Evolutionary conservation across 2,329 filamentous ascomycete species (phyloP), one percentile per base, ranked within the genome.

Genomic region (Fusarium globosum): DNA sequence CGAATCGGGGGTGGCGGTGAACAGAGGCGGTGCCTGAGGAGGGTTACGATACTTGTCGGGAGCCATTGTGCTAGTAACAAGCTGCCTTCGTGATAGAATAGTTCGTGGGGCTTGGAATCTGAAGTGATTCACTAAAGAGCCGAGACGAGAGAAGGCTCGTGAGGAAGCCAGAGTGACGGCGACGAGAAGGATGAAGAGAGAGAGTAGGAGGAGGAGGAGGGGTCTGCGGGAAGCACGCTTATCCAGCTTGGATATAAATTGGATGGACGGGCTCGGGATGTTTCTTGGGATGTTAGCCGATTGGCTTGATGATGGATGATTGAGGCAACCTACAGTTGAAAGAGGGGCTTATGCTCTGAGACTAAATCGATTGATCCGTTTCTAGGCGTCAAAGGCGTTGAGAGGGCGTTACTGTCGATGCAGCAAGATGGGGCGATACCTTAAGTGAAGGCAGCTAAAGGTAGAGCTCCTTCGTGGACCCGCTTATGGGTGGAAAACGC

Each of bases 21-120:
- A 96, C 80, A 91, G 87, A 61, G 93, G 93, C 65, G 94, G 93
- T 45, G 91, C 86, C 85, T 96, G 93, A 6, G 94, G 93, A 72
- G 93, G 93, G 80, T 88, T 92, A 81, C 88, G 88, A 83, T 93
- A 94, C 82, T 90, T 89, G 74, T 87, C 83, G 68, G 89, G 87
- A 74, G 89, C 90, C 91, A 94, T 93, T 79, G 82, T 88, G 81
- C 83, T 87, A 74, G 87, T 91, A 73, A 80, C 82, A 76, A 83
- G 80, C 68, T 80, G 79, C 73, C 79, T 83, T 78, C 79, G 62
- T 67, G 71, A 63, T 66, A 76, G 63, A 65, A 76, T 66, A 75
- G 78, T 68, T 81, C 76, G 63, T 74, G 63, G 66, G 77, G 77
- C 63, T 74, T 81, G 76, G 79, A 83, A 79, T 71, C 85, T 86